A percentile compares a stretch with the other conserved stretches of the same genome.
These are phyloP conservation scores for Metschnikowia cerradonensis DNA, from an alignment of 805 yeast species.

Conservation along the genomic window DNA sequence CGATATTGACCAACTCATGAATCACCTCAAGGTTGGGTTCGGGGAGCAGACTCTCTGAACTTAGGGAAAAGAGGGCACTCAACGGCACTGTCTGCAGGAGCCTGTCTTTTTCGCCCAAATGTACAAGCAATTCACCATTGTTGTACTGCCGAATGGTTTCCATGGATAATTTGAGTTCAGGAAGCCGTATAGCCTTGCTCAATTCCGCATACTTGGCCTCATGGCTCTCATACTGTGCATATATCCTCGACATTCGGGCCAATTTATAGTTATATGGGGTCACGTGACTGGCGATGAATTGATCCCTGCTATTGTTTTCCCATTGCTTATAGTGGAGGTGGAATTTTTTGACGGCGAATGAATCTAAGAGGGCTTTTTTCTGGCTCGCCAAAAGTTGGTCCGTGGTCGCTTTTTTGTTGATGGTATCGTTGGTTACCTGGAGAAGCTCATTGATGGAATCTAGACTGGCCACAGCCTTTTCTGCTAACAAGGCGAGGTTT, in stretches of 20 bases:
- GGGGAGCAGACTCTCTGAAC: conserved; percentile 21
- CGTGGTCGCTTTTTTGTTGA: not conserved
- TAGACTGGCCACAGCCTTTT: conserved; percentile 6
- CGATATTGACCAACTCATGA: conserved; percentile 29
- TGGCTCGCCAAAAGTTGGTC: conserved; percentile 2
- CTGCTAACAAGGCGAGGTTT: not conserved
- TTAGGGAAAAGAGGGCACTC: conserved; percentile 26
- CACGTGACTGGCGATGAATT: conserved; percentile 23
- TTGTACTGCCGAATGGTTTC: conserved; percentile 26
- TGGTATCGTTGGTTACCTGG: conserved; percentile 1
- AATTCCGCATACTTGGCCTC: conserved; percentile 23
- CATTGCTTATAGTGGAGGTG: conserved; percentile 29
- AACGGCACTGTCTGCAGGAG: conserved; percentile 5
- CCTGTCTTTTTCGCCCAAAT: not conserved
- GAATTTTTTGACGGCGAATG: conserved; percentile 30
- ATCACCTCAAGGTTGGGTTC: conserved; percentile 27
- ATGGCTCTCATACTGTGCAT: conserved; percentile 21
- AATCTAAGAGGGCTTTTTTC: conserved; percentile 23
- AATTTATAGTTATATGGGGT: conserved; percentile 27
- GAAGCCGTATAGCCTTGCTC: conserved; percentile 22
- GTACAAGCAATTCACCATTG: conserved; percentile 16
- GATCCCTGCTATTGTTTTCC: conserved; percentile 19
- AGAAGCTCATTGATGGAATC: conserved; percentile 8
- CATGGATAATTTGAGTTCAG: conserved; percentile 25
- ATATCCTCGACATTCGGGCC: conserved; percentile 27